Evolutionary conservation across 2,329 filamentous ascomycete genomes (phyloP), one percentile per base, ranked within the genome.

Genomic region (Pseudogymnoascus sp.): DNA sequence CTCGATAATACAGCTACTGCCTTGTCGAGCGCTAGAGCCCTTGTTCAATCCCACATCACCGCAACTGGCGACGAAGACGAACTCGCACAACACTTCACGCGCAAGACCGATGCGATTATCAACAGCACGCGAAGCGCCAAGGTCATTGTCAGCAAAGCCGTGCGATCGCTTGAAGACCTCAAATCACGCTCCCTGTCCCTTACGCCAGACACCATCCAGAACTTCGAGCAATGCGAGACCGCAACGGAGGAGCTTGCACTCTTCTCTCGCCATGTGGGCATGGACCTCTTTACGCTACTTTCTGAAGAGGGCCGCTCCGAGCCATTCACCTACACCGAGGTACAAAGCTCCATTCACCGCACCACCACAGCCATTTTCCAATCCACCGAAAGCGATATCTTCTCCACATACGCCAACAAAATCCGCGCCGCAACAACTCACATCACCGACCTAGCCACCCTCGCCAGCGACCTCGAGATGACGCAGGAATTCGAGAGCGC

Each of bases 41-140:
- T 93, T 77, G 82, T 95, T 0, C 85, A 91, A 72, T 81, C 83
- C 10, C 84, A 85, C 57, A 74, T 93, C 4, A 80, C 84, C 0
- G 72, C 76, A 1, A 60, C 34, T 37, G 78, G 77, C 18, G 85
- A 88, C 26, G 86, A 91, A 6, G 87, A 89, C 62, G 88, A 90
- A 66, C 78, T 85, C 67, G 83, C 82, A 10, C 78, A 86, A 66
- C 82, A 88, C 69, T 88, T 96, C 69, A 75, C 83, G 31, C 86
- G 85, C 70, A 90, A 88, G 73, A 79, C 88, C 0, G 91, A 96
- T 65, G 75, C 81, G 14, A 83, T 92, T 63, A 83, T 92, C 65
- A 86, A 84, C 12, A 87, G 92, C 71, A 90, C 89, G 6, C 85
- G 93, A 65, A 92, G 89, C 72, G 84, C 88, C 63, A 96, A 96